These are phyloP conservation scores for Pythium rhizo-oryzae DNA, from an alignment of 352 stramenopile genomes.

Conservation along the genomic window DNA sequence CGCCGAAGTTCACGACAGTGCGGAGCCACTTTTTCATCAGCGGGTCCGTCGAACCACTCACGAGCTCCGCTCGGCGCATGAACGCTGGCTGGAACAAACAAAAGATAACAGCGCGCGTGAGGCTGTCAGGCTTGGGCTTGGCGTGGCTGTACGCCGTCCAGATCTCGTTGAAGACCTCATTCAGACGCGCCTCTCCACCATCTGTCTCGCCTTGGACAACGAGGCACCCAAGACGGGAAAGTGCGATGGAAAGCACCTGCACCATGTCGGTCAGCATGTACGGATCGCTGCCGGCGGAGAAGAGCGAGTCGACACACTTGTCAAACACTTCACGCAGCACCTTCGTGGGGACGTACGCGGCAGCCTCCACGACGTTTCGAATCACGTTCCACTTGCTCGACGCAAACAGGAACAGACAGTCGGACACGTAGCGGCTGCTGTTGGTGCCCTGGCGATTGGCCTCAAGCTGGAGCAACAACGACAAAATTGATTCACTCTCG, in stretches of 20 bases:
- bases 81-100: conserved; percentile 79
- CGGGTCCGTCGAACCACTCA: conserved; percentile 11
- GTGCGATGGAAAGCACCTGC: conserved; percentile 54
- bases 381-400: conserved; percentile 62
- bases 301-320: conserved; percentile 52
- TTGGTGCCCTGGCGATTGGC: conserved; percentile 24
- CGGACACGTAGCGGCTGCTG: conserved; percentile 26
- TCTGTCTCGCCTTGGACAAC: conserved; percentile 28
- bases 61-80: conserved; percentile 35
- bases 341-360: conserved; percentile 48
- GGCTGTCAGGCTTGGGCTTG: conserved; percentile 65
- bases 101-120: conserved; percentile 66
- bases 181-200: conserved; percentile 28
- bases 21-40: conserved; percentile 66
- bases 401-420: conserved; percentile 41
- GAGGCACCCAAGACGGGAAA: conserved; percentile 48
- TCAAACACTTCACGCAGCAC: conserved; percentile 44
- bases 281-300: conserved; percentile 58
- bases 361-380: conserved; percentile 47
- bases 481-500: conserved; percentile 16
- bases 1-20: conserved; percentile 55
- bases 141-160: conserved; percentile 75
- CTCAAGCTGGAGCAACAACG: conserved; percentile 17
- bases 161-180: conserved; percentile 53
- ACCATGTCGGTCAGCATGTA: conserved; percentile 67